Base-by-base conservation (phyloP, 2,329 filamentous ascomycete species). In the Pseudohalonectria lignicola region DNA sequence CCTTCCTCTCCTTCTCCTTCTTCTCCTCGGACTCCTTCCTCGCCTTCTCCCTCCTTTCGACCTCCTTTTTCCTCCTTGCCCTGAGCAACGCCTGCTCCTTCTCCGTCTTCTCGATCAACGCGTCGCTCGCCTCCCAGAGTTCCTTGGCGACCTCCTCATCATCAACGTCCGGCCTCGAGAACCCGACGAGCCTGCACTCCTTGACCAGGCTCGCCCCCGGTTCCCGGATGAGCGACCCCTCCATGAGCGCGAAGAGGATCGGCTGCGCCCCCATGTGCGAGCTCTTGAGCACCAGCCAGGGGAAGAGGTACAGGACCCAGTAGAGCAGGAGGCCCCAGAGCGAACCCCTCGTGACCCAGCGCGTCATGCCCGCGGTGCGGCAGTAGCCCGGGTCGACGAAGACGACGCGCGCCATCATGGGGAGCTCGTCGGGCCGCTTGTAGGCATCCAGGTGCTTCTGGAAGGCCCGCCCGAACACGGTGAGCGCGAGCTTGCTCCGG, bases 361-460 rank as follows among this genome's bases (percentile, higher is more conserved):
- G 74, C 32, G 86, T 75, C 60, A 81, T 94, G 2, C 92, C 88
- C 0, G 88, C 86, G 8, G 90, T 96, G 37, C 92, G 77, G 18
- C 79, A 74, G 46, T 81, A 76, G 16, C 92, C 90, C 0, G 92
- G 92, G 51, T 98, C 90, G 2, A 88, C 85, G 41, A 94, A 73
- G 36, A 94, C 67, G 33, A 95, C 86, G 25, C 85, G 76, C 4
- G 87, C 73, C 48, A 86, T 94, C 65, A 80, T 82, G 1, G 86
- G 86, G 34, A 84, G 66, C 44, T 81, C 74, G 55, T 98, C 92
- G 0, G 88, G 86, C 18, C 92, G 74, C 51, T 84, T 75, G 59
- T 93, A 94, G 2, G 80, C 66, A 47, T 87, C 79, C 34, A 98
- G 69, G 55, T 95, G 90, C 56, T 94, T 92, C 61, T 96, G 90